phyloP scores from a whole-genome alignment of 805 yeast species.

The Saccharomycopsis schoenii region DNA sequence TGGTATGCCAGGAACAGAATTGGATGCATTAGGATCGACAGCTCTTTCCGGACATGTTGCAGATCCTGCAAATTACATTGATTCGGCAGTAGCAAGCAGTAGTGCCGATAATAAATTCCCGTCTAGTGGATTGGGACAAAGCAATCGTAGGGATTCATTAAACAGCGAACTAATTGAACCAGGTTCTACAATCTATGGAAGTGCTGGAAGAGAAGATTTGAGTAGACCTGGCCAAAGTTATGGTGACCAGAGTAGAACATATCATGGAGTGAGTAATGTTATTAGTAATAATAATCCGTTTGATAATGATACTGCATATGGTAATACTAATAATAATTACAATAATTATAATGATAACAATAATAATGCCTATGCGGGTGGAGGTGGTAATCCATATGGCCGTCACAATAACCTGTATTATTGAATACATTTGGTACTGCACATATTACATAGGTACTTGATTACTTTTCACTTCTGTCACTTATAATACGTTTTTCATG shows the following conservation, averaged over 20 bases:
- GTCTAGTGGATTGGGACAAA: not conserved
- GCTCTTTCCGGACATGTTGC: conserved; percentile 17
- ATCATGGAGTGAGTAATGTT: not conserved
- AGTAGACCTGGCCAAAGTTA: not conserved
- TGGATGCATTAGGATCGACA: conserved; percentile 17
- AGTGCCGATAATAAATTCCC: not conserved
- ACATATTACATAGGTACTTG: not conserved
- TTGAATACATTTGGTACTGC: not conserved
- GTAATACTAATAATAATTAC: not conserved
- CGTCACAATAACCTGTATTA: not conserved
- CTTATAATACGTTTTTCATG: not conserved
- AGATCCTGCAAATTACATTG: not conserved
- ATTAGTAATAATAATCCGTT: not conserved
- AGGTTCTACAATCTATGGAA: not conserved
- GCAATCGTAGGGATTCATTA: not conserved
- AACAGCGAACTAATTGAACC: not conserved
- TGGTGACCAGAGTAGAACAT: not conserved
- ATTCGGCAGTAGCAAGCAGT: not conserved
- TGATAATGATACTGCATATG: not conserved
- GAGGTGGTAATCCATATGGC: not conserved
- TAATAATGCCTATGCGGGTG: not conserved
- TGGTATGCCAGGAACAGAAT: conserved; percentile 14
- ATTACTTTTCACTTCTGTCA: not conserved
- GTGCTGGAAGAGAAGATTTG: not conserved
- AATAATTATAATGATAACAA: not conserved